Conservation (phyloP, 352 stramenopile genomes). For the Blastocystis sp. region DNA sequence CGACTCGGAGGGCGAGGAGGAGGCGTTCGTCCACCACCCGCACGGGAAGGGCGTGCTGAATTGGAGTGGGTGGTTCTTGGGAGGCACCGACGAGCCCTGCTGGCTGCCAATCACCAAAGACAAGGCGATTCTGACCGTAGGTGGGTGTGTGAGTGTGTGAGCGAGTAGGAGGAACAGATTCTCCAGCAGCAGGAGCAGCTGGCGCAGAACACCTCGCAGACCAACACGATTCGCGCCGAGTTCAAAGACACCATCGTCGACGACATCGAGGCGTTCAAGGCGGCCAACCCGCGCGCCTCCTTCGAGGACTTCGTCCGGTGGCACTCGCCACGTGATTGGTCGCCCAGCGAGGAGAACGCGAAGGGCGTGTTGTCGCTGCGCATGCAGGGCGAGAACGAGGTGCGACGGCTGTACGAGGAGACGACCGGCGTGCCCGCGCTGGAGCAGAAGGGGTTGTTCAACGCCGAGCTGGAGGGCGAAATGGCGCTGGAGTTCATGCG, state of each 20-base stretch:
- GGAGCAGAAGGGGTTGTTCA: constrained; percentile 58
- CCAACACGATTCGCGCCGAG: constrained; percentile 47
- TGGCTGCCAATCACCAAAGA: constrained; percentile 61
- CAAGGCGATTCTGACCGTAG: constrained; percentile 58
- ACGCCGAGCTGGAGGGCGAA: constrained; percentile 20
- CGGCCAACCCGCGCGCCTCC: constrained; percentile 41
- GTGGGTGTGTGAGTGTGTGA: not conserved
- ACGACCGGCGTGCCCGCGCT: constrained; percentile 3
- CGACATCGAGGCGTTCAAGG: constrained; percentile 71
- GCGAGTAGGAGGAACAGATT: constrained; percentile 16
- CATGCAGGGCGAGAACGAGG: constrained; percentile 37
- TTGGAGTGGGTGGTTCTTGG: constrained; percentile 60
- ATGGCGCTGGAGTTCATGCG: constrained; percentile 46
- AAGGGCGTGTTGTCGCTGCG: constrained; percentile 21
- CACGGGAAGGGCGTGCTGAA: constrained; percentile 50
- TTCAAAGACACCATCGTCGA: constrained; percentile 55
- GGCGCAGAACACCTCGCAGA: not conserved
- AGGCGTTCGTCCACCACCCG: not conserved
- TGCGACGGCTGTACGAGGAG: constrained; percentile 18
- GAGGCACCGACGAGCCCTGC: constrained; percentile 14
- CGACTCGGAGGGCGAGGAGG: constrained; percentile 12
- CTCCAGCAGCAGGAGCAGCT: constrained; percentile 25
- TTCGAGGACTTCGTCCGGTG: constrained; percentile 73
- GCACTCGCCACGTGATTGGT: constrained; percentile 68
- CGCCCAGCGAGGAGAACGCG: not conserved